These are phyloP conservation scores for Colletotrichum sp. DNA, from an alignment of 2,329 filamentous ascomycete species.

Conservation along the genomic window DNA sequence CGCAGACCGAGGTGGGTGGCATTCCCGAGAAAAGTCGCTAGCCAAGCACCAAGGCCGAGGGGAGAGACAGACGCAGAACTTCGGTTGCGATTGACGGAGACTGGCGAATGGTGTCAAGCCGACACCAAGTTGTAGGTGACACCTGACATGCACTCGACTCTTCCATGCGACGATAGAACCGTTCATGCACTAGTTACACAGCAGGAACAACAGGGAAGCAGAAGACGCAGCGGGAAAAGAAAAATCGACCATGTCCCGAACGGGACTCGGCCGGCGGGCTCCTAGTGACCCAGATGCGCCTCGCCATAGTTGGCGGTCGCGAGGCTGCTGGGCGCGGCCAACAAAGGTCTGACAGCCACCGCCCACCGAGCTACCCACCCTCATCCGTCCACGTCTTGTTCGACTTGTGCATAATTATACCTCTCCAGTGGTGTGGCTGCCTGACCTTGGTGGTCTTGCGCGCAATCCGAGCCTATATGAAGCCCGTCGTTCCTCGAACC, in stretches of 20 bases:
- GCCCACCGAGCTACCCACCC: slow-evolving; percentile 21
- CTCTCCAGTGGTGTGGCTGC: slow-evolving; percentile 18
- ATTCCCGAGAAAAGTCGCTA: slow-evolving; percentile 11
- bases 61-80: neutral
- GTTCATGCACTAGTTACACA: slow-evolving; percentile 18
- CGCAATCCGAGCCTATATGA: slow-evolving; percentile 14
- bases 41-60: neutral
- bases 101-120: neutral
- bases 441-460: slow-evolving; percentile 13
- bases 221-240: slow-evolving; percentile 2
- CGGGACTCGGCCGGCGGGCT: slow-evolving; percentile 3
- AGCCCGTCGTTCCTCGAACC: neutral
- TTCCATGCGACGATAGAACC: slow-evolving; percentile 12
- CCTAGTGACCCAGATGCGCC: slow-evolving; percentile 18
- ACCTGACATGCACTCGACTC: slow-evolving; percentile 17
- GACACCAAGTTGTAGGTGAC: neutral
- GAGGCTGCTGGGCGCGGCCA: slow-evolving; percentile 14
- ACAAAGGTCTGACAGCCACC: slow-evolving; percentile 22
- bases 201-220: slow-evolving; percentile 6
- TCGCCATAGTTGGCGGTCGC: slow-evolving; percentile 20
- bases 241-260: slow-evolving; percentile 2
- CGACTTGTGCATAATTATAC: slow-evolving; percentile 2
- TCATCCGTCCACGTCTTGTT: slow-evolving; percentile 18
- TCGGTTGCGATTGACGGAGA: neutral
- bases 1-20: slow-evolving; percentile 15